Conservation (phyloP, 768 basidiomycete species). For the Amanita brunnescens region DNA sequence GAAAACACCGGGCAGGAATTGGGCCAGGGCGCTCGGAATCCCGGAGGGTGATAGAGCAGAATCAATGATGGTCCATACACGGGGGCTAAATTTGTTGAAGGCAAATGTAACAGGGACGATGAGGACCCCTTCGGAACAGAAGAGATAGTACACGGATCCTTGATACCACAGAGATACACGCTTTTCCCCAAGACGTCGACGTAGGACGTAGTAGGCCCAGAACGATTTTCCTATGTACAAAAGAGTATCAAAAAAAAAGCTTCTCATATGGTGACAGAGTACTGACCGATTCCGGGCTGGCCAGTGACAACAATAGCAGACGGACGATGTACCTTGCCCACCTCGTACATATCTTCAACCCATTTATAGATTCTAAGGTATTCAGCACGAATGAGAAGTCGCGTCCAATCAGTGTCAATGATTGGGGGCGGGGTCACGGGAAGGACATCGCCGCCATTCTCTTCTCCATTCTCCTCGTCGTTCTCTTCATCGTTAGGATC, state of each 20-base stretch:
- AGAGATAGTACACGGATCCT: conserved; percentile 4
- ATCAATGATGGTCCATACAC: background rate
- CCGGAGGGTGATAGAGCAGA: background rate
- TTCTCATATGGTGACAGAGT: background rate
- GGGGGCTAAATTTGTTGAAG: background rate
- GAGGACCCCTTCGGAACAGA: conserved; percentile 8
- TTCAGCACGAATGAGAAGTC: conserved; percentile 8
- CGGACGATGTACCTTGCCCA: conserved; percentile 1
- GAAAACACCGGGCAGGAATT: background rate
- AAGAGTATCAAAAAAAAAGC: background rate
- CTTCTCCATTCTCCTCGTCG: background rate
- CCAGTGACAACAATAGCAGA: conserved; percentile 8
- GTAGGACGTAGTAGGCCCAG: conserved; percentile 7
- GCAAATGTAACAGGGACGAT: background rate
- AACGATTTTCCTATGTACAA: conserved; percentile 4
- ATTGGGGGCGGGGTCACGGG: conserved; percentile 4
- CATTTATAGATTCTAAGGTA: conserved; percentile 9
- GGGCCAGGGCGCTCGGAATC: background rate
- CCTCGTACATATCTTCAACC: conserved; percentile 3
- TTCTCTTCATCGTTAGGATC: background rate
- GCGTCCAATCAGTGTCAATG: background rate
- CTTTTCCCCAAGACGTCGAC: conserved; percentile 8
- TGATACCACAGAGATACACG: conserved; percentile 5
- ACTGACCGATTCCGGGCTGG: conserved; percentile 9
- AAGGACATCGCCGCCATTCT: background rate